These are phyloP conservation scores for Alternaria sp. DNA, from an alignment of 2,329 filamentous ascomycete species.

Conservation along the genomic window DNA sequence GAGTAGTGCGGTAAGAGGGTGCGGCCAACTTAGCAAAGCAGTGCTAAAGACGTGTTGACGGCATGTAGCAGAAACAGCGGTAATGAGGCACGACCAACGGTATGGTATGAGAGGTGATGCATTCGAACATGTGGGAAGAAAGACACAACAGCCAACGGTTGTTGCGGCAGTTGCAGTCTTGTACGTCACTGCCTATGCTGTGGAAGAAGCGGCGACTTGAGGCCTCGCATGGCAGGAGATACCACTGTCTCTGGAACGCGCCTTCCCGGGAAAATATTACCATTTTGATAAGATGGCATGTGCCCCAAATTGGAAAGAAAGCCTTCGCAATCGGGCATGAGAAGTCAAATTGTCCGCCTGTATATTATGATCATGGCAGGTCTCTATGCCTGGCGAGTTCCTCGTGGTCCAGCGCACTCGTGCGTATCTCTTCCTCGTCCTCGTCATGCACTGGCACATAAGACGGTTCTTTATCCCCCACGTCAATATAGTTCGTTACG, in stretches of 20 bases:
- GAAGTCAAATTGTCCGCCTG: neutral
- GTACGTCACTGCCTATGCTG: neutral
- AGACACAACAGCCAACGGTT: neutral
- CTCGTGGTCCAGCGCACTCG: conserved; percentile 23
- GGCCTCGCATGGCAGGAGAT: neutral
- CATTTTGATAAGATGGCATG: neutral
- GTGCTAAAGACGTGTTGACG: conserved; percentile 28
- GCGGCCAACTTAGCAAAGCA: conserved; percentile 28
- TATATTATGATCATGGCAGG: neutral
- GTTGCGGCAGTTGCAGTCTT: neutral
- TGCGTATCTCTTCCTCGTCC: conserved; percentile 19
- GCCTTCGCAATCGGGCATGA: neutral
- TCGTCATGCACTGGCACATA: conserved; percentile 28
- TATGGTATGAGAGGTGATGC: neutral
- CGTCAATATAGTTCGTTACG: conserved; percentile 37
- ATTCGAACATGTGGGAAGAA: neutral
- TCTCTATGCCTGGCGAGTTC: neutral
- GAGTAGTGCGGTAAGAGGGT: conserved; percentile 24
- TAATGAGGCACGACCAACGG: conserved; percentile 5
- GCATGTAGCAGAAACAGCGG: conserved; percentile 20
- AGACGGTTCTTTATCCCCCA: conserved; percentile 26
- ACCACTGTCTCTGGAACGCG: neutral
- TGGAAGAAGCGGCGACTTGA: neutral
- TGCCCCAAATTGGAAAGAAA: neutral
- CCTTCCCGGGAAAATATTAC: neutral